These are phyloP conservation scores for Trametes polyzona DNA, from an alignment of 1,284 basidiomycete species.

Conservation along the genomic window DNA sequence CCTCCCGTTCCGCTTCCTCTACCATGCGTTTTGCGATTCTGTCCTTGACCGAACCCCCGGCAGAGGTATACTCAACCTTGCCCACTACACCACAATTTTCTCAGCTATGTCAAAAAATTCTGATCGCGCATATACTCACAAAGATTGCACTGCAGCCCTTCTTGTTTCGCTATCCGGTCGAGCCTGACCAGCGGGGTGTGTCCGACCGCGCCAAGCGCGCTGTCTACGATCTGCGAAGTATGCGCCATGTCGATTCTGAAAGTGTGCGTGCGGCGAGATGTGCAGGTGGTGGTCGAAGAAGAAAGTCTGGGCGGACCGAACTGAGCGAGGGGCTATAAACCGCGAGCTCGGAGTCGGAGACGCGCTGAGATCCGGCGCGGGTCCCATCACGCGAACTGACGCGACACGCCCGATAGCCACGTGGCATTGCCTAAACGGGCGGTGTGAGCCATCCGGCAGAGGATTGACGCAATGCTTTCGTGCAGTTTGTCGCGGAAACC, in stretches of 20 bases:
- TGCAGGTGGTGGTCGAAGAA: not conserved
- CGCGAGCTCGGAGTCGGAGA: not conserved
- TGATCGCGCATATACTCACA: constrained; percentile 56
- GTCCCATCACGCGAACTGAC: constrained; percentile 17
- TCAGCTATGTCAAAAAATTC: not conserved
- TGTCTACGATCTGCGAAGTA: constrained; percentile 61
- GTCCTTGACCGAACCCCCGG: constrained; percentile 95
- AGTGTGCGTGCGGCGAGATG: not conserved
- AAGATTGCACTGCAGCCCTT: constrained; percentile 89
- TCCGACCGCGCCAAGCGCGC: constrained; percentile 85
- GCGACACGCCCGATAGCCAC: constrained; percentile 5
- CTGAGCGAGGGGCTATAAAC: not conserved
- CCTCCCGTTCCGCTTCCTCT: constrained; percentile 87
- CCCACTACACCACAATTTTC: constrained; percentile 60
- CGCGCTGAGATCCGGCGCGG: constrained; percentile 17
- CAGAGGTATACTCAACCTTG: constrained; percentile 91
- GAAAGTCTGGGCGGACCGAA: not conserved
- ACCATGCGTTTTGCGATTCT: constrained; percentile 98
- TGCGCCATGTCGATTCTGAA: constrained; percentile 29
- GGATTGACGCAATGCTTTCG: not conserved
- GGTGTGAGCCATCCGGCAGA: not conserved
- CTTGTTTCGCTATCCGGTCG: constrained; percentile 74
- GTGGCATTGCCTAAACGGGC: not conserved
- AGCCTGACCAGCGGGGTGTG: constrained; percentile 91
- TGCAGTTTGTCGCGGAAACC: no score